Percentiles rank a stretch among this genome's conserved stretches.
phyloP scores from a whole-genome alignment of 2,329 filamentous ascomycete genomes.

The Alternaria postmessia region DNA sequence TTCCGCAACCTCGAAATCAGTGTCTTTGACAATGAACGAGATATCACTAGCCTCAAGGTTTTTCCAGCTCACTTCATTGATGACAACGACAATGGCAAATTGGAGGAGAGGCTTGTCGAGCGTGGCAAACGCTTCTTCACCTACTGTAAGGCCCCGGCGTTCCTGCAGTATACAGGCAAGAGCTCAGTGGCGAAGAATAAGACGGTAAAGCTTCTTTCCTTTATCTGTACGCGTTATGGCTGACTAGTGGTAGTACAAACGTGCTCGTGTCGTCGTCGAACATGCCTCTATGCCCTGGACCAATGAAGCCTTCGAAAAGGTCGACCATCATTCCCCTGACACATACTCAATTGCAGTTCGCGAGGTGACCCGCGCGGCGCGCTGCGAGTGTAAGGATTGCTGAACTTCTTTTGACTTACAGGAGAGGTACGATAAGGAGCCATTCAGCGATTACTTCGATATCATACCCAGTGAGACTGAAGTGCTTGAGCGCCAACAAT shows the following conservation, averaged over 20 bases:
- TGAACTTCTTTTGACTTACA: background rate
- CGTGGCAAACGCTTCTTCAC: background rate
- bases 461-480: background rate
- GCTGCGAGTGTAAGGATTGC: background rate
- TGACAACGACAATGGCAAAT: too few relatives aligned
- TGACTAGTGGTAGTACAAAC: background rate
- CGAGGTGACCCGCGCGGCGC: too few relatives aligned
- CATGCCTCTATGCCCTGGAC: background rate
- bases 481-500: background rate
- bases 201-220: too few relatives aligned
- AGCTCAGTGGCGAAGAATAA: fast-evolving
- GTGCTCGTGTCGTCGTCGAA: background rate
- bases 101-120: background rate
- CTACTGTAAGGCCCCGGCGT: fast-evolving
- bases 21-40: background rate
- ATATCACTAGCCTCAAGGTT: background rate
- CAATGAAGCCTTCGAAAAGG: too few relatives aligned
- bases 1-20: background rate
- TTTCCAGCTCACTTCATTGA: background rate
- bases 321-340: too few relatives aligned
- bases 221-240: fast-evolving
- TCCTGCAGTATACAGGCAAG: background rate
- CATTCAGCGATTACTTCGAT: background rate
- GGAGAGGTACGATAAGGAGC: background rate
- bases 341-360: too few relatives aligned